Evolutionary conservation across 129 eudicot species (phyloP), one percentile per base, ranked within the genome.

Genomic region (Flaveria robusta): DNA sequence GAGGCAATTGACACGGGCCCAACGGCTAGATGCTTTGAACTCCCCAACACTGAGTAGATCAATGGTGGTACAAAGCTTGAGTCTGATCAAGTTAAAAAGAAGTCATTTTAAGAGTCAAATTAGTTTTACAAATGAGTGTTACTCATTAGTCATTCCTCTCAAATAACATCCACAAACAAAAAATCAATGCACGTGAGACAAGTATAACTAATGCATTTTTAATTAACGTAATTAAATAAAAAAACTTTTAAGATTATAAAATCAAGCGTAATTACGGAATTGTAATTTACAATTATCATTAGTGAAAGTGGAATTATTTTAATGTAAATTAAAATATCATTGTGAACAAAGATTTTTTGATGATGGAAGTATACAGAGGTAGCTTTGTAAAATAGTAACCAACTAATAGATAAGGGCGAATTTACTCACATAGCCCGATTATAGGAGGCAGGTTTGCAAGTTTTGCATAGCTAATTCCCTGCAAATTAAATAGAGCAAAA

Each of bases 1-100:
- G 99, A 95, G 5, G 99, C 99, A 76, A 95, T 95, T 7, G 99
- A 95, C 19, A 95, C 99, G 0, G 99, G 99, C 19, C 99, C 99
- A 6, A 95, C 99, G 3, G 96, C 99, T 27, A 95, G 46, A 82
- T 95, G 99, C 47, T 77, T 89, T 41, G 99, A 95, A 76, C 99
- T 95, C 75, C 99, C 99, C 0, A 95, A 92, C 50, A 91, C 87
- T 0, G 99, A 87, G 81, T 95, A 95, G 69, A 95, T 86, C 87
- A 95, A 74, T 10, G 99, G 99, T 64, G 99, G 99, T 67, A 95
- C 99, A 78, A 95, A 95, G 71, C 99, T 95, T 3, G 99, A 95
- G 45, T 95, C 99, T 95, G 87, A 10, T 74, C 70, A 74, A 66
- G 15, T 66, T 19, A 78, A 77, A 58, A 77, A 52, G 22, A 7